Conservation (phyloP, 768 basidiomycete genomes). For the Naematelia encephala region DNA sequence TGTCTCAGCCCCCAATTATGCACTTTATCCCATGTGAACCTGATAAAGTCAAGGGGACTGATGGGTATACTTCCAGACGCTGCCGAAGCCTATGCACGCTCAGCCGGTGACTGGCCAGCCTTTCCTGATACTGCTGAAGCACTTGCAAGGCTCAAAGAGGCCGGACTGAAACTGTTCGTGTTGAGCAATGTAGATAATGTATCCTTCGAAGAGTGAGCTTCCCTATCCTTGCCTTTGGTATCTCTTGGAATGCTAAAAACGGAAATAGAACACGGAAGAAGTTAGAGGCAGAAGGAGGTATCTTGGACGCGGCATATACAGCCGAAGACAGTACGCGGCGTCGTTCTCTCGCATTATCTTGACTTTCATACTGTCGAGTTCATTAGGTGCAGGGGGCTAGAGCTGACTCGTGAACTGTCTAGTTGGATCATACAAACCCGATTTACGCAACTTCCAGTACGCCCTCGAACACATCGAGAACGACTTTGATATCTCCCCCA, state of each 20-base stretch:
- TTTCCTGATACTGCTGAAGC: constrained; percentile 23
- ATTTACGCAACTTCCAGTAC: constrained; percentile 28
- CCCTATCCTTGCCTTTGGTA: neutral
- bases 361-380: too few relatives aligned
- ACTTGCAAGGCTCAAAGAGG: constrained; percentile 8
- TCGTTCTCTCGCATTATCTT: too few relatives aligned
- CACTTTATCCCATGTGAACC: neutral
- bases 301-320: constrained; percentile 25
- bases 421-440: constrained; percentile 36
- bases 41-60: neutral
- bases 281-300: constrained; percentile 14
- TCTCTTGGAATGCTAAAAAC: neutral
- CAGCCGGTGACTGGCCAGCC: constrained; percentile 24
- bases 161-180: constrained; percentile 22
- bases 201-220: constrained; percentile 21
- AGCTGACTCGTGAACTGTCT: constrained; percentile 1
- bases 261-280: constrained; percentile 26
- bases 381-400: neutral
- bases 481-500: constrained; percentile 17
- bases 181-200: constrained; percentile 30
- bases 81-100: constrained; percentile 18
- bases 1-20: neutral
- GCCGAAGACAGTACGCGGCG: constrained; percentile 31
- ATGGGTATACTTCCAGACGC: constrained; percentile 4
- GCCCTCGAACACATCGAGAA: constrained; percentile 17